phyloP scores from a whole-genome alignment of 2,329 filamentous ascomycete species.

The Calonectria leucothoes region DNA sequence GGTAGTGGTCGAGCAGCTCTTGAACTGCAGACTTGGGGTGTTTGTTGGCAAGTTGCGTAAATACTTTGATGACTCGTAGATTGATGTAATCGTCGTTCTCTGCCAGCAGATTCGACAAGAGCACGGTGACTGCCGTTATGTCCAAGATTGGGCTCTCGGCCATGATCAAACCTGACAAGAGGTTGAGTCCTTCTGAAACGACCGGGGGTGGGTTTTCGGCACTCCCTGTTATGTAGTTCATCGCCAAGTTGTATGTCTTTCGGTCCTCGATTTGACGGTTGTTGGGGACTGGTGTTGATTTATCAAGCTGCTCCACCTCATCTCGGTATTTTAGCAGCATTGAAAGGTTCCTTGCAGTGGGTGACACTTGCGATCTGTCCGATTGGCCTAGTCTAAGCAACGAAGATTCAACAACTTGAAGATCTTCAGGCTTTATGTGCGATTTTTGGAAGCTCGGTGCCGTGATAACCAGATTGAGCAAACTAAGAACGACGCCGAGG shows the following conservation, averaged over 20 bases:
- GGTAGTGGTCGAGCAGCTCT: conserved; percentile 75
- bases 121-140: conserved; percentile 71
- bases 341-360: conserved; percentile 67
- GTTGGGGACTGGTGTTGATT: conserved; percentile 52
- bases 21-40: conserved; percentile 72
- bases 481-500: conserved; percentile 66
- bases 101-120: conserved; percentile 72
- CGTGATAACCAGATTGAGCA: conserved; percentile 71
- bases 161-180: conserved; percentile 68
- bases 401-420: conserved; percentile 60
- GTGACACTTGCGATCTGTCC: conserved; percentile 55
- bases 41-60: conserved; percentile 69
- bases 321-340: conserved; percentile 68
- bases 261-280: conserved; percentile 68
- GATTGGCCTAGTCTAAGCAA: conserved; percentile 56
- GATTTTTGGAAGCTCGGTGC: conserved; percentile 66
- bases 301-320: conserved; percentile 59
- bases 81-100: conserved; percentile 80
- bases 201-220: conserved; percentile 73
- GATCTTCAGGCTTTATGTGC: conserved; percentile 53
- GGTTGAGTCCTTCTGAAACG: conserved; percentile 72
- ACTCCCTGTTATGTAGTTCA: conserved; percentile 70
- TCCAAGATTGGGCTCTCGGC: conserved; percentile 70
- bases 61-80: conserved; percentile 73
- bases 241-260: conserved; percentile 70